Conservation (phyloP, 2,329 filamentous ascomycete species). For the Aureobasidium sp. region DNA sequence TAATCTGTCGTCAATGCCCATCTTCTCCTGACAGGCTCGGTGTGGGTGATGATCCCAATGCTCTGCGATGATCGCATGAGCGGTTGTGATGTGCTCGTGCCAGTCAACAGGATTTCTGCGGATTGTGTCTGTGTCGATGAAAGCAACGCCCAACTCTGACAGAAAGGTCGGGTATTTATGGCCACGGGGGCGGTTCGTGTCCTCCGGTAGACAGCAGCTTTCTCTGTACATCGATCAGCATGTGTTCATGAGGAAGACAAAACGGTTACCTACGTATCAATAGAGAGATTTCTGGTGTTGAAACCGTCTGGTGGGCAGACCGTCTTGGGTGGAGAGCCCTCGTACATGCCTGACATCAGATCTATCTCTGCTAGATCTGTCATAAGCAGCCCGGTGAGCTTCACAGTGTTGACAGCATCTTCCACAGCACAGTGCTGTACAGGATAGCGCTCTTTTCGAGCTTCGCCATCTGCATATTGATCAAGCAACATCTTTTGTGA, state of each 20-base stretch:
- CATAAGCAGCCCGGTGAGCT: background rate
- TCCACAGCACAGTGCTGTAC: background rate
- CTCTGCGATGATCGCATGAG: background rate
- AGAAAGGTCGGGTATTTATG: background rate
- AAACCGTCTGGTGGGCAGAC: background rate
- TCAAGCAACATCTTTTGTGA: background rate
- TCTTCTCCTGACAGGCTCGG: background rate
- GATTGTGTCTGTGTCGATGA: background rate
- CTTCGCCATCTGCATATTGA: background rate
- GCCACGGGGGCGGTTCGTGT: background rate
- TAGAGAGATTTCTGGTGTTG: background rate
- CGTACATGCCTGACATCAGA: too few relatives aligned
- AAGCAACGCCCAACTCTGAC: background rate
- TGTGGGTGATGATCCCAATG: background rate
- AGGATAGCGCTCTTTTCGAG: background rate
- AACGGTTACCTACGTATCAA: too few relatives aligned
- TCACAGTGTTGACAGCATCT: background rate
- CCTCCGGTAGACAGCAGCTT: background rate
- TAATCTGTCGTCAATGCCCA: background rate
- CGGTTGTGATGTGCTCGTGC: background rate
- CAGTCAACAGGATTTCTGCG: background rate
- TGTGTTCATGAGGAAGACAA: too few relatives aligned
- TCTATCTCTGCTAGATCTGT: too few relatives aligned
- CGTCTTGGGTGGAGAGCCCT: too few relatives aligned
- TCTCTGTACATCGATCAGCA: background rate